Base-by-base conservation (phyloP, 805 yeast species). In the Helenozyma rhizophorensis region DNA sequence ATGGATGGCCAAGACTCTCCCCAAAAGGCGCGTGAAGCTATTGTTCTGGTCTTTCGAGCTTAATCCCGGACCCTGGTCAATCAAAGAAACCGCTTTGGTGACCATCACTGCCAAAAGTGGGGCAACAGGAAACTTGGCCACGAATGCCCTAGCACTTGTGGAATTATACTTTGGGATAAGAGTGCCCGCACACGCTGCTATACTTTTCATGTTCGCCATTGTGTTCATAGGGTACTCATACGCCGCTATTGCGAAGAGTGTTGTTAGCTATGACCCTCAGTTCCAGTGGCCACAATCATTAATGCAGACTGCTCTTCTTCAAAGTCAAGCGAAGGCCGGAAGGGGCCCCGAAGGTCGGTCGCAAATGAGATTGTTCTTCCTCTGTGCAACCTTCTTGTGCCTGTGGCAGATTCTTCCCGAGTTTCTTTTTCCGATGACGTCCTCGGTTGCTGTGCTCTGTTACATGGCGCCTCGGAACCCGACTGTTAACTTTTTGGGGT, bases 41-140 rank as follows among this genome's bases (percentile, higher is more conserved):
- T 43, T 50, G 5, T 32, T 47, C 6, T 44, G 49, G 30, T 39
- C 40, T 19, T 62, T 70, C 40, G 56, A 56, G 33, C 21, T 42
- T 22, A 73, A 74, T 37, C 79, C 80, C 0, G 73, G 76, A 2
- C 78, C 79, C 0, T 74, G 78, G 78, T 54, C 74, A 4, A 64
- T 74, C 26, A 72, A 73, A 37, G 79, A 74, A 43, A 64, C 77
- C 7, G 69, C 74, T 21, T 36, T 79, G 58, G 62, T 75, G 23
- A 68, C 76, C 7, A 57, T 72, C 19, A 66, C 77, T 1, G 77
- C 77, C 2, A 71, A 70, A 17, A 62, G 71, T 22, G 70, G 76
- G 13, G 70, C 82, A 37, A 65, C 77, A 1, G 76, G 76, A 1
- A 71, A 69, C 37, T 57, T 65, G 44, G 78, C 73, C 11, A 72